phyloP scores from a whole-genome alignment of 192 early-diverging fungal species.

The Diversispora epigaea region DNA sequence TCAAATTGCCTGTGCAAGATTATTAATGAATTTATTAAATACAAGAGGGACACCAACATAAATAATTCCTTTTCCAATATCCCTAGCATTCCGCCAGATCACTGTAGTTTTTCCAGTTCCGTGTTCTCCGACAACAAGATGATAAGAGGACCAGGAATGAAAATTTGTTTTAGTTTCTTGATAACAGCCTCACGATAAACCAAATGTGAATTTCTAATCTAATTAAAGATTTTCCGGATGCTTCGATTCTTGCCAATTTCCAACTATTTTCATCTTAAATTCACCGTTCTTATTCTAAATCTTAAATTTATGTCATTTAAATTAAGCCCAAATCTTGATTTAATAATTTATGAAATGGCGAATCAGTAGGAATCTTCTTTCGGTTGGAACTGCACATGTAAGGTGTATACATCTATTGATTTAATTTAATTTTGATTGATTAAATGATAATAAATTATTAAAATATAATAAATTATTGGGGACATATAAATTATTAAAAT shows the following conservation, averaged over 20 bases:
- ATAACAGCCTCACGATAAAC: constrained; percentile 10
- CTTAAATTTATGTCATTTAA: background rate
- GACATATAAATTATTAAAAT: background rate
- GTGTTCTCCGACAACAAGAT: constrained; percentile 12
- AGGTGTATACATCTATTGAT: background rate
- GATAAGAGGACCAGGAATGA: background rate
- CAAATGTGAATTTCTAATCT: background rate
- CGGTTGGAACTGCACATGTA: background rate
- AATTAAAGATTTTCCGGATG: background rate
- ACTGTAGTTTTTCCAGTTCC: constrained; percentile 31
- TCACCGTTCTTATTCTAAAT: background rate
- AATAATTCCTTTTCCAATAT: constrained; percentile 29
- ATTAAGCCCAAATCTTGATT: background rate
- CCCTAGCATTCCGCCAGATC: background rate
- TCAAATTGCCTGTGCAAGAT: constrained; percentile 25
- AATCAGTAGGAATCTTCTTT: background rate
- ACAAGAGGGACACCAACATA: constrained; percentile 18
- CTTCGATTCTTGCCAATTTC: background rate
- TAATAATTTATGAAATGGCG: background rate
- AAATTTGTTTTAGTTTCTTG: constrained; percentile 19
- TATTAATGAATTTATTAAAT: constrained; percentile 25
- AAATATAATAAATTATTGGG: background rate
- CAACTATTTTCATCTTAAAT: background rate
- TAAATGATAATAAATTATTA: no score
- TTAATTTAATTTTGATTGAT: no score